A percentile compares a stretch with the other conserved stretches of the same genome.
Evolutionary conservation across 2,329 filamentous ascomycete genomes (phyloP).

Genomic region (Aspergillus oerlinghausenensis): DNA sequence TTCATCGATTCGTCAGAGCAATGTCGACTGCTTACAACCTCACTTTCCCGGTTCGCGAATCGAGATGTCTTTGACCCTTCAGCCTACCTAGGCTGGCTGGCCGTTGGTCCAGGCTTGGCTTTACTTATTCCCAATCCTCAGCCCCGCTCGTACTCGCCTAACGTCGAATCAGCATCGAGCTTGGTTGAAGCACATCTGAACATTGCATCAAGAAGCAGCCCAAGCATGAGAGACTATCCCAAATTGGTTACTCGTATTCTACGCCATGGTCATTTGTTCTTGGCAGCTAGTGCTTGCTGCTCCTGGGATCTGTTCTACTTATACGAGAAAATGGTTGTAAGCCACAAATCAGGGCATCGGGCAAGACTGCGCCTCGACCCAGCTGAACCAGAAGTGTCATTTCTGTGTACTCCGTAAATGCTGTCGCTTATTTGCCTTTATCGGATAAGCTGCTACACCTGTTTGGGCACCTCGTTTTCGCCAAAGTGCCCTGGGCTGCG

Average conservation of each 20-base stretch:
- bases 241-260: neutral
- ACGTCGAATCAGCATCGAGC: neutral
- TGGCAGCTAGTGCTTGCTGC: neutral
- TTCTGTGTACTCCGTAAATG: neutral
- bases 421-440: neutral
- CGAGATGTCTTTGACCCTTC: too few relatives aligned
- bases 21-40: too few relatives aligned
- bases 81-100: too few relatives aligned
- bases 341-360: neutral
- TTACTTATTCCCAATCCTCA: constrained; percentile 1
- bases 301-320: neutral
- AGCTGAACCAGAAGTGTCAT: neutral
- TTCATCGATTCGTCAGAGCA: neutral
- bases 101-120: too few relatives aligned
- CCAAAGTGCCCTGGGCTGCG: constrained; percentile 4
- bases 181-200: neutral
- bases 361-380: neutral
- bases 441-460: constrained; percentile 3
- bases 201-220: neutral
- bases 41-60: too few relatives aligned
- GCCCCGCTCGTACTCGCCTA: constrained; percentile 14
- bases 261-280: neutral
- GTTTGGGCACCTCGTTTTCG: constrained; percentile 19
- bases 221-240: neutral
- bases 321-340: neutral